Conservation (phyloP, 192 early-diverging fungal species). For the Jimgerdemannia flammicorona region DNA sequence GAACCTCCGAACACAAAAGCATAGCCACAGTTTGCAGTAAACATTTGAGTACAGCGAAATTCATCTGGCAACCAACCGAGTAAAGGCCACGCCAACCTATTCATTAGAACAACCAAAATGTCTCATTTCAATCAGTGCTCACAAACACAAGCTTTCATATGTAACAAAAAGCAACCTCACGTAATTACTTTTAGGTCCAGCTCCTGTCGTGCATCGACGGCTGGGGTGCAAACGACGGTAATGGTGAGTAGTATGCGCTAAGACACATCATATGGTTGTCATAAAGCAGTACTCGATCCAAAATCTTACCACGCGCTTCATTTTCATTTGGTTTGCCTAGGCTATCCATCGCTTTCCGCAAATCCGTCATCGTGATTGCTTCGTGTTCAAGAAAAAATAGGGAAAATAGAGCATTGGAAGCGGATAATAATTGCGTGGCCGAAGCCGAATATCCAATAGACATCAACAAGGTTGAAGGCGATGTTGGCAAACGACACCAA, state of each 20-base stretch:
- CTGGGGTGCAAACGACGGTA: conserved; percentile 9
- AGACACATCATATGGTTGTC: too few species aligned
- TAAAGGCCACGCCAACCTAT: conserved; percentile 33
- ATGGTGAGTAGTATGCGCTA: not conserved
- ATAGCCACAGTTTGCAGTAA: conserved; percentile 9
- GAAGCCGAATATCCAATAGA: not conserved
- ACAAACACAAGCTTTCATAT: too few species aligned
- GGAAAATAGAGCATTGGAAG: not conserved
- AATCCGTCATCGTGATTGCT: conserved; percentile 35
- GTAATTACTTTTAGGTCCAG: conserved; percentile 41
- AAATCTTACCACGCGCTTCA: conserved; percentile 34
- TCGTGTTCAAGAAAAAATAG: too few species aligned
- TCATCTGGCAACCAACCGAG: conserved; percentile 2
- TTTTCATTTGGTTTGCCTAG: conserved; percentile 45
- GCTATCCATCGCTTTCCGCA: conserved; percentile 44
- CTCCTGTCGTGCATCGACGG: conserved; percentile 51
- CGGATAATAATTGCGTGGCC: not conserved
- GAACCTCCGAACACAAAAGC: conserved; percentile 24
- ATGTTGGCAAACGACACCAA: too few species aligned
- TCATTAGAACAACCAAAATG: too few species aligned
- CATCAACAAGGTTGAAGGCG: too few species aligned
- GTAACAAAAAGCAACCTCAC: too few species aligned
- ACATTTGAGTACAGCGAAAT: conserved; percentile 5
- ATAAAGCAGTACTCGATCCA: too few species aligned
- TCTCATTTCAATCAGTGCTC: too few species aligned